A percentile compares a stretch with the other conserved stretches of the same genome.
Evolutionary conservation across 2,329 filamentous ascomycete genomes (phyloP).

Genomic region (Biscogniauxia sp.): DNA sequence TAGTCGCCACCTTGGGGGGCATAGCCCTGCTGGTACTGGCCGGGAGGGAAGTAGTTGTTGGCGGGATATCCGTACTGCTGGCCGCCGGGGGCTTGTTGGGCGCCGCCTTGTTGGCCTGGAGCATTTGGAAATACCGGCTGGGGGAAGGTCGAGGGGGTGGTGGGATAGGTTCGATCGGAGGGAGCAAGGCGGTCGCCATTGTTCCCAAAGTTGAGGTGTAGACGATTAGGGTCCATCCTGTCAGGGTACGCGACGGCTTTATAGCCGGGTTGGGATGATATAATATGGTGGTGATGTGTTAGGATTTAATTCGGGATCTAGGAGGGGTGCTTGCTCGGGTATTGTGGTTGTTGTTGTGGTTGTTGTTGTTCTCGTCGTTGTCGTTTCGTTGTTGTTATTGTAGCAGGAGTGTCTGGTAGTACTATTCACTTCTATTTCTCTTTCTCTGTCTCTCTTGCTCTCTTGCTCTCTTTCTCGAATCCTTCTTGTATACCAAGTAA

Average conservation of each 20-base stretch:
- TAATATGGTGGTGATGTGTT: background rate
- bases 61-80: conserved; percentile 51
- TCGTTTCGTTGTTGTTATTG: background rate
- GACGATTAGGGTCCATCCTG: conserved; percentile 54
- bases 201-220: conserved; percentile 66
- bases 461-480: too few species aligned
- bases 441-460: too few species aligned
- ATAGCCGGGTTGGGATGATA: background rate
- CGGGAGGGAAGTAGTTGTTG: conserved; percentile 61
- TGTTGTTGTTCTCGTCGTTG: background rate
- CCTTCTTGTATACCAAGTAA: too few species aligned
- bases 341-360: too few species aligned
- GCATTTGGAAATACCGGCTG: conserved; percentile 69
- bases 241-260: background rate
- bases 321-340: too few species aligned
- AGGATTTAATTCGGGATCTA: too few species aligned
- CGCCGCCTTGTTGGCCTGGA: conserved; percentile 49
- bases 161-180: conserved; percentile 71
- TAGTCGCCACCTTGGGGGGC: conserved; percentile 26
- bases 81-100: conserved; percentile 35
- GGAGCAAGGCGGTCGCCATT: conserved; percentile 62
- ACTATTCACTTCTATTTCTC: too few species aligned
- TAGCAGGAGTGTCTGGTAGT: background rate
- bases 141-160: conserved; percentile 93
- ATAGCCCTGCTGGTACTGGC: conserved; percentile 50